phyloP scores from a whole-genome alignment of 768 basidiomycete species.

The Plicaturopsis crispa region DNA sequence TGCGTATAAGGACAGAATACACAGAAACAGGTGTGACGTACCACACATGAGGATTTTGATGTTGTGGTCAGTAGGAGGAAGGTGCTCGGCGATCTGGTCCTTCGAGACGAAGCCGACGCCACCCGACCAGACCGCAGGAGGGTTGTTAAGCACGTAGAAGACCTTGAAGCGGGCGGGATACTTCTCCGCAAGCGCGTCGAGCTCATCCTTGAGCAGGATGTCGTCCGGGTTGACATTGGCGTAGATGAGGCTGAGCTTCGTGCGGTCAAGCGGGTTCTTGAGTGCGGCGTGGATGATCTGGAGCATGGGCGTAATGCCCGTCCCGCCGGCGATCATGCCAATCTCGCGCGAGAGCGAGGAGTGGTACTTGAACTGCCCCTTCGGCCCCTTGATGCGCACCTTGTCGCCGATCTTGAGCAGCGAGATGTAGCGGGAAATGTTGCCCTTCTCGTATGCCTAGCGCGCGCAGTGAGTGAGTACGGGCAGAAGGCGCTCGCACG shows the following conservation, averaged over 20 bases:
- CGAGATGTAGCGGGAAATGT: constrained; percentile 85
- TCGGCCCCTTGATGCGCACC: constrained; percentile 90
- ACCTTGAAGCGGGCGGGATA: constrained; percentile 70
- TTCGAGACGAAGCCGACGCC: constrained; percentile 91
- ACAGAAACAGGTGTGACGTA: constrained; percentile 13
- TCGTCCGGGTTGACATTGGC: constrained; percentile 93
- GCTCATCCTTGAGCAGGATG: constrained; percentile 83
- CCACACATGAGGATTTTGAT: constrained; percentile 89
- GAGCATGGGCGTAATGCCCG: constrained; percentile 98
- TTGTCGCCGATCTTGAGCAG: constrained; percentile 82
- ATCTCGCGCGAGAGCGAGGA: constrained; percentile 68
- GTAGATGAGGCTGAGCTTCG: constrained; percentile 83
- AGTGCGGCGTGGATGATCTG: constrained; percentile 94
- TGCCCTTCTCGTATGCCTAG: constrained; percentile 94
- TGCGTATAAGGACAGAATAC: neutral
- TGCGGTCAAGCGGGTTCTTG: constrained; percentile 81
- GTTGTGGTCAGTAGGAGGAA: constrained; percentile 59
- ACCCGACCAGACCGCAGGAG: constrained; percentile 79
- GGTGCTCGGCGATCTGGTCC: constrained; percentile 78
- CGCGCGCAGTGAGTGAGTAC: constrained; percentile 2
- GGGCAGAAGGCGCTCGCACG: constrained; percentile 3
- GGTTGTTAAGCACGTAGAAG: constrained; percentile 92
- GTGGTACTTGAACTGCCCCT: constrained; percentile 86
- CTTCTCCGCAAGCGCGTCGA: constrained; percentile 66
- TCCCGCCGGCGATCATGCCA: constrained; percentile 98